These are phyloP conservation scores for Trichoderma pleuroti DNA, from an alignment of 2,329 filamentous ascomycete species.

Conservation along the genomic window DNA sequence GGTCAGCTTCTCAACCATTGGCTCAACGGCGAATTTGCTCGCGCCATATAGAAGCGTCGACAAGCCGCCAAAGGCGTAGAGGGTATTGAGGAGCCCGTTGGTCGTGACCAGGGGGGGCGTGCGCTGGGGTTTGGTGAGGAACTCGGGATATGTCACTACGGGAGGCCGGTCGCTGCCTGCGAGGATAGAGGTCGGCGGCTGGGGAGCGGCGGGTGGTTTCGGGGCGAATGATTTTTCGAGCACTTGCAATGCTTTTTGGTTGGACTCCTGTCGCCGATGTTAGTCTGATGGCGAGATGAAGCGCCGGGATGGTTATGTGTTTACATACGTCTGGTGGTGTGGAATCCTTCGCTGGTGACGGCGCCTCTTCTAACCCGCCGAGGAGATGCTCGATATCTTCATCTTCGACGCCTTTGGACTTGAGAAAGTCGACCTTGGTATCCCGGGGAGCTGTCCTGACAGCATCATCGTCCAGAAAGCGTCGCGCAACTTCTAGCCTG, in stretches of 20 bases:
- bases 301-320: background rate
- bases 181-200: slow-evolving; percentile 6
- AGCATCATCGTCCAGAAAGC: slow-evolving; percentile 71
- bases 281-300: background rate
- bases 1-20: slow-evolving; percentile 53
- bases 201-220: slow-evolving; percentile 25
- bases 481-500: slow-evolving; percentile 60
- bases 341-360: background rate
- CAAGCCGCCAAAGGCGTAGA: slow-evolving; percentile 55
- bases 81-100: slow-evolving; percentile 53
- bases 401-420: slow-evolving; percentile 67
- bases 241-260: background rate
- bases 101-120: slow-evolving; percentile 62
- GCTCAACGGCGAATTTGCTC: slow-evolving; percentile 64
- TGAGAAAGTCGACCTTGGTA: slow-evolving; percentile 72
- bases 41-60: slow-evolving; percentile 67
- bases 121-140: slow-evolving; percentile 54
- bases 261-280: background rate
- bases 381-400: slow-evolving; percentile 68
- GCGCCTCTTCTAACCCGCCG: slow-evolving; percentile 22
- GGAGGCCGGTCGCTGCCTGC: slow-evolving; percentile 47
- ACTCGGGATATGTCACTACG: slow-evolving; percentile 69
- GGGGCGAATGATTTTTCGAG: slow-evolving; percentile 6
- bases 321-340: slow-evolving; percentile 4
- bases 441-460: slow-evolving; percentile 67